Evolutionary conservation across 352 stramenopile genomes (phyloP), one percentile per base, ranked within the genome.

Genomic region (Aphanomyces stellatus): DNA sequence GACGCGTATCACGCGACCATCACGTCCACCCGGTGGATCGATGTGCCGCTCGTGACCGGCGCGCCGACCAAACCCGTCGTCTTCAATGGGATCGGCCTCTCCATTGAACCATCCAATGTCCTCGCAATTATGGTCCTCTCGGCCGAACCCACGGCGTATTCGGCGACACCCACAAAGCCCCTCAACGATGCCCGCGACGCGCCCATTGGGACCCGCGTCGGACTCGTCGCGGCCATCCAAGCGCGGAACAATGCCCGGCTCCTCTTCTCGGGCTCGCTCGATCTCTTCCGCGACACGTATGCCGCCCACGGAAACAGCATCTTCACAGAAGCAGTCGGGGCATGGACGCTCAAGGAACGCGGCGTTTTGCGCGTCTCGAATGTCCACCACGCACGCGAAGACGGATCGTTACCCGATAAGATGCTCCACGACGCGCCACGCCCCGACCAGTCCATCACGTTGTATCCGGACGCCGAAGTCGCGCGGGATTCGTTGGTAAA

Each of bases 211-310:
- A 63, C 78, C 73, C 78, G 80, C 64, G 88, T 95, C 51, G 82
- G 81, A 2, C 76, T 95, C 46, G 85, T 96, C 31, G 88, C 81
- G 8, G 88, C 81, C n/a, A 75, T 95, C 11, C 91, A 97, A 72
- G 87, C 71, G 15, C 88, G 90, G 56, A 97, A 95, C 81, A 98
- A 98, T 61, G 88, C 90, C 19, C 87, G 91, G 10, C 73, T 97
- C 24, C 70, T 96, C 27, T 88, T 98, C 62, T 69, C 82, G 22
- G 90, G 88, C 33, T 97, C 88, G 40, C 70, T 96, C 33, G 87
- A 92, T 25, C 70, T 96, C 35, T 96, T 97, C 70, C 92, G 82
- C 72, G 78, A 97, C 76, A 76, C 82, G 71, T 97, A 85, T 81
- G 95, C 46, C 56, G 56, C 42, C 25, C 88, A 81, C 57, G 84